These are phyloP conservation scores for Colletotrichum sp. DNA, from an alignment of 2,329 filamentous ascomycete genomes.

Conservation along the genomic window DNA sequence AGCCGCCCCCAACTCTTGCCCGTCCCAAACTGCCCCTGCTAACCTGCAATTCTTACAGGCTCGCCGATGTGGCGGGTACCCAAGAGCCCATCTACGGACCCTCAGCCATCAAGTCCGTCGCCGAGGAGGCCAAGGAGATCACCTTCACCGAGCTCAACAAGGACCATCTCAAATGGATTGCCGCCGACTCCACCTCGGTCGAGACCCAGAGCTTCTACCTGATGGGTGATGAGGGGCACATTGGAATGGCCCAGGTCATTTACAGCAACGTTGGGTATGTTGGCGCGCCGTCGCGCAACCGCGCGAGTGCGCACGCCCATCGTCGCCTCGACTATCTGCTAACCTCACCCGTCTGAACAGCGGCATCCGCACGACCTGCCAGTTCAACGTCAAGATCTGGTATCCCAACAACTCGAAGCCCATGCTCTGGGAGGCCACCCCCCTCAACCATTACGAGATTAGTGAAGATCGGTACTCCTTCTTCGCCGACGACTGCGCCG, in stretches of 20 bases:
- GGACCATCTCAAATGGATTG: conserved; percentile 82
- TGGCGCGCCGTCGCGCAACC: background rate
- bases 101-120: conserved; percentile 83
- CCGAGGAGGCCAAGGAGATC: conserved; percentile 76
- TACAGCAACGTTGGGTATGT: conserved; percentile 95
- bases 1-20: conserved; percentile 10
- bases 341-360: conserved; percentile 48
- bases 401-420: conserved; percentile 74
- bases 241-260: conserved; percentile 88
- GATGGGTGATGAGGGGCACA: conserved; percentile 75
- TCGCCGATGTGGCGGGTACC: conserved; percentile 87
- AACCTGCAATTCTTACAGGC: conserved; percentile 42
- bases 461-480: conserved; percentile 84
- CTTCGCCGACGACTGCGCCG: conserved; percentile 82
- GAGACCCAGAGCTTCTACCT: conserved; percentile 97
- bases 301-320: background rate
- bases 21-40: conserved; percentile 27
- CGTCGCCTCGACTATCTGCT: background rate
- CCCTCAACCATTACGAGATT: conserved; percentile 80
- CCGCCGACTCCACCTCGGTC: conserved; percentile 83
- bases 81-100: conserved; percentile 96
- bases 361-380: conserved; percentile 86
- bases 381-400: conserved; percentile 96
- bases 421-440: conserved; percentile 83
- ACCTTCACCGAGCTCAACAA: conserved; percentile 82